Base-by-base conservation (phyloP, 2,329 filamentous ascomycete species). In the Penicillium sp. region DNA sequence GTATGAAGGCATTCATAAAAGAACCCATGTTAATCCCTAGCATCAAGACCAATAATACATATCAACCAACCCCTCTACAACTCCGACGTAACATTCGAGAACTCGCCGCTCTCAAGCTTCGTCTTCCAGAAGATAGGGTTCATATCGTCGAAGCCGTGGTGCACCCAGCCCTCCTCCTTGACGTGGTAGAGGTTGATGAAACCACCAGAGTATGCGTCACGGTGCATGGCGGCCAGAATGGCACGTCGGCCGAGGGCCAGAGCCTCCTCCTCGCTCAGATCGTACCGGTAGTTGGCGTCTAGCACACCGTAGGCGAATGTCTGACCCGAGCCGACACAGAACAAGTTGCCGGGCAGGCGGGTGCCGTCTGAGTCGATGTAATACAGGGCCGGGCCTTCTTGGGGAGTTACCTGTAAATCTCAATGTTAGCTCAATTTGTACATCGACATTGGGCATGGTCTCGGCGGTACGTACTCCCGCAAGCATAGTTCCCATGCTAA, bases 101-200 rank as follows among this genome's bases (percentile, higher is more conserved):
- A 99, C 83, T 99, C 95, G 78, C 93, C 93, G 87, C 96, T 96
- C 78, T 96, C 90, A 73, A 99, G 81, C 88, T 99, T 99, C 52
- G 93, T 97, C 84, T 96, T 90, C 95, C 95, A 99, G 89, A 99
- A 99, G 75, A 98, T 96, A 47, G 94, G 94, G 83, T 98, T 97
- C 70, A 94, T 98, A 79, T 99, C 95, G 69, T 84, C 92, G 85
- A 99, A 99, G 63, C 95, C 95, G 75, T 98, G 94, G 86, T 96
- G 96, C 73, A 96, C 93, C 95, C 95, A 99, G 70, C 95, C 95
- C 65, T 92, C 90, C 83, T 99, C 94, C 88, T 97, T 97, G 76
- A 99, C 93, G 75, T 99, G 95, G 81, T 99, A 99, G 75, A 98
- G 77, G 82, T 99, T 99, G 85, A 99, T 97, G 82, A 87, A 98